Evolutionary conservation across 2,329 filamentous ascomycete genomes (phyloP), one percentile per base, ranked within the genome.

Genomic region (Graphilbum ipis-grandicollis): DNA sequence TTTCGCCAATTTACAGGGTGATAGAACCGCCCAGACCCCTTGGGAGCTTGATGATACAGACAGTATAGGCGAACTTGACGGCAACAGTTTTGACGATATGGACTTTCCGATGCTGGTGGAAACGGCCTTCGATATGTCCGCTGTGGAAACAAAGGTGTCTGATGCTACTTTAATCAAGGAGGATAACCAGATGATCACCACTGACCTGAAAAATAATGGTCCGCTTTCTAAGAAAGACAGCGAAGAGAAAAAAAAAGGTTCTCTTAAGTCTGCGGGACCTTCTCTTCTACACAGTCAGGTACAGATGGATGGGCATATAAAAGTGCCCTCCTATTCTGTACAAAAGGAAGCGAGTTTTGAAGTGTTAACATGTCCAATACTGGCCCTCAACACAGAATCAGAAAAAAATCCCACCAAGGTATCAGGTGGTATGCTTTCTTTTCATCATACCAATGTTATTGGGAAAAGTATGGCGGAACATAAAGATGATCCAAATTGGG

Each of bases 401-500:
- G 21, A 19, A 19, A 10, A 12, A 17, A 31, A 3, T 31, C 28
- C 15, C 6, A 15, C 28, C n/a, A n/a, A n/a, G n/a, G n/a, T n/a
- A n/a, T n/a, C n/a, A n/a, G n/a, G n/a, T n/a, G n/a, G n/a, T n/a
- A n/a, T n/a, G n/a, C n/a, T n/a, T n/a, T n/a, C n/a, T n/a, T n/a
- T n/a, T n/a, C n/a, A n/a, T n/a, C n/a, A 31, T 31, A 15, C 23
- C 12, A 7, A 10, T 15, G 22, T 18, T 19, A 8, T 8, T 19
- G 22, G 10, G 3, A 12, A 13, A 23, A 23, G 21, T 23, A 23
- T 12, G 13, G 17, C 15, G 25, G 19, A 25, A 28, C 10, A 15
- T 18, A 14, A 9, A 33, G 18, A 31, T 9, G 48, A 50, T 34
- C 48, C 50, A 4, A 36, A 33, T 12, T 52, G 48, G 49, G 44